Evolutionary conservation across 2,329 filamentous ascomycete species (phyloP).

Genomic region (Allantophomopsis lycopodina): DNA sequence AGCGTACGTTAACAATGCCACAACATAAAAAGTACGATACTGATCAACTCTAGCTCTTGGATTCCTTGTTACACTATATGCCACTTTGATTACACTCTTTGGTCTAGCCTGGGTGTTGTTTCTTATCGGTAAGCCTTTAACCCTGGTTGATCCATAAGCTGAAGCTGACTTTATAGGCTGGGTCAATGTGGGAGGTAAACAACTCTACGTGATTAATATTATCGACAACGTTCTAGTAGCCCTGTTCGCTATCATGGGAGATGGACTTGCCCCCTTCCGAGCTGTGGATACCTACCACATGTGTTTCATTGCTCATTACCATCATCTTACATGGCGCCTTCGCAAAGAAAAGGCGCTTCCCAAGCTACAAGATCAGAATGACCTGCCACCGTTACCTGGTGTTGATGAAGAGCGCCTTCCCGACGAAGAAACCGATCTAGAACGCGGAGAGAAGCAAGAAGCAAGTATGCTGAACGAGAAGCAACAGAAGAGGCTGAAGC

Average conservation of each 20-base stretch:
- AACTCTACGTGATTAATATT: constrained; percentile 55
- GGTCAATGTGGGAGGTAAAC: constrained; percentile 67
- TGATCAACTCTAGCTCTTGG: constrained; percentile 42
- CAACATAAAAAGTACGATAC: not conserved
- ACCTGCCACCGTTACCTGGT: constrained; percentile 31
- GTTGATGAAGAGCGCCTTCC: constrained; percentile 4
- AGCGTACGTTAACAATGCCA: constrained; percentile 33
- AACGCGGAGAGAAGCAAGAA: constrained; percentile 24
- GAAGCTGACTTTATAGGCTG: constrained; percentile 25
- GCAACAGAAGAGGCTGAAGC: constrained; percentile 56
- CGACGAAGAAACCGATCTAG: constrained; percentile 20
- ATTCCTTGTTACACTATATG: constrained; percentile 74
- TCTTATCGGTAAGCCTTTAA: constrained; percentile 45
- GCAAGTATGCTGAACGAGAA: constrained; percentile 49
- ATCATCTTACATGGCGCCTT: constrained; percentile 45
- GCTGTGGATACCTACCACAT: constrained; percentile 79
- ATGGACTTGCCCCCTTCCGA: constrained; percentile 61
- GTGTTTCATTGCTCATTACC: constrained; percentile 58
- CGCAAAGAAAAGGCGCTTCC: constrained; percentile 42
- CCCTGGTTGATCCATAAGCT: constrained; percentile 17
- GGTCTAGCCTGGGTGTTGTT: constrained; percentile 85
- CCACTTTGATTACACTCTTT: constrained; percentile 69
- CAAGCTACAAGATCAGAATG: constrained; percentile 43
- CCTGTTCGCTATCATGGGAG: constrained; percentile 57
- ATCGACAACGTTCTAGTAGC: constrained; percentile 61